Percentiles rank a stretch among this genome's conserved stretches.
These are phyloP conservation scores for Obba rivulosa DNA, from an alignment of 768 basidiomycete species.

Conservation along the genomic window DNA sequence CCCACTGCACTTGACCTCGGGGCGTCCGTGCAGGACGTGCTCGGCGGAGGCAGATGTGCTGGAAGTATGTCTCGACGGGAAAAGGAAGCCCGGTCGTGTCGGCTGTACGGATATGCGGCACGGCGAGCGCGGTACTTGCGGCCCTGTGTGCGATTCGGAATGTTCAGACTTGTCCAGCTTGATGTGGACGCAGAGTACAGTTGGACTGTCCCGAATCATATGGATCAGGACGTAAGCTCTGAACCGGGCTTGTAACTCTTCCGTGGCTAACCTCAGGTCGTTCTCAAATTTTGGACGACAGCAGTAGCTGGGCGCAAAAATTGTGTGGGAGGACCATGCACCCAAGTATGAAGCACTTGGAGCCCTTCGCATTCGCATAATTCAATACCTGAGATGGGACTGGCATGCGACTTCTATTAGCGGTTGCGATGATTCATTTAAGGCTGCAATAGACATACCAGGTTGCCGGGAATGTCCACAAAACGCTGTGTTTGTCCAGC, in stretches of 20 bases:
- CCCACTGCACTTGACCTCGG: conserved; percentile 91
- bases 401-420: conserved; percentile 25
- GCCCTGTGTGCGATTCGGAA: conserved; percentile 10
- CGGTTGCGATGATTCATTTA: not conserved
- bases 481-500: conserved; percentile 79
- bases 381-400: conserved; percentile 69
- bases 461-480: conserved; percentile 93
- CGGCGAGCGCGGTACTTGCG: conserved; percentile 63
- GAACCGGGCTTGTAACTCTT: conserved; percentile 48
- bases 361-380: conserved; percentile 85
- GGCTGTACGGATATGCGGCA: conserved; percentile 72
- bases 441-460: conserved; percentile 38
- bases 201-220: conserved; percentile 51
- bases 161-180: conserved; percentile 56
- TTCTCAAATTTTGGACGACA: conserved; percentile 79
- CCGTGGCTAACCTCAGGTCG: conserved; percentile 69
- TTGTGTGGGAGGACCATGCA: conserved; percentile 83
- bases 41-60: conserved; percentile 80
- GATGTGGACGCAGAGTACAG: conserved; percentile 87
- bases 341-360: conserved; percentile 95
- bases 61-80: conserved; percentile 96
- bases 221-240: no score
- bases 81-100: conserved; percentile 59
- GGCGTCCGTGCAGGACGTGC: conserved; percentile 65
- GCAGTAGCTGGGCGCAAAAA: conserved; percentile 50